phyloP scores from a whole-genome alignment of 768 basidiomycete species.

The Phlegmacium glaucopus region DNA sequence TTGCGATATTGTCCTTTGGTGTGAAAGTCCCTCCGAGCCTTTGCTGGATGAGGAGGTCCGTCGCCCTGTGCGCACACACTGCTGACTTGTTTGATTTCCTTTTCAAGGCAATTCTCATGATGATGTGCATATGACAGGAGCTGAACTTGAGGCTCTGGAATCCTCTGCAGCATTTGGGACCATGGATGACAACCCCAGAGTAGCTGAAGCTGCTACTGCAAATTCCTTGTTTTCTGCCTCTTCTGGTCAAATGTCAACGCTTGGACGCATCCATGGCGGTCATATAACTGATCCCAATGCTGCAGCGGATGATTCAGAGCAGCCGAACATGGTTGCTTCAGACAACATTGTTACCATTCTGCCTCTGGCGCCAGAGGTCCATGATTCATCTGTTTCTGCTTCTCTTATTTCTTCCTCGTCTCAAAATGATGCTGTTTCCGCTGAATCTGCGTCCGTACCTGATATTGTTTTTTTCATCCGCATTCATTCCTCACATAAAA shows the following conservation, averaged over 20 bases:
- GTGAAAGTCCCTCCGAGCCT: slow-evolving; percentile 43
- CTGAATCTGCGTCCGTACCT: slow-evolving; percentile 50
- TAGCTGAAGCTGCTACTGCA: slow-evolving; percentile 4
- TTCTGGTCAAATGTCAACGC: slow-evolving; percentile 8
- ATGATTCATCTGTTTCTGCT: slow-evolving; percentile 15
- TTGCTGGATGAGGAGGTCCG: slow-evolving; percentile 37
- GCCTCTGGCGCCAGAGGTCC: slow-evolving; percentile 1
- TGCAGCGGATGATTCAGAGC: slow-evolving; percentile 1
- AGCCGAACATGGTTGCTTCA: not conserved
- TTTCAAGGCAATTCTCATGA: slow-evolving; percentile 45
- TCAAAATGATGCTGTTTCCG: slow-evolving; percentile 27
- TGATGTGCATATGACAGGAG: slow-evolving; percentile 39
- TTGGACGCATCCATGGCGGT: slow-evolving; percentile 2
- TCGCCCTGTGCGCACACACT: slow-evolving; percentile 47
- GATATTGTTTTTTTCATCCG: slow-evolving; percentile 34
- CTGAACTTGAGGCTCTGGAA: slow-evolving; percentile 22
- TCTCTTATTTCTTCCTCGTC: slow-evolving; percentile 20
- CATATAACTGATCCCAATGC: not conserved
- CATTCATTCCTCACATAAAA: slow-evolving; percentile 34
- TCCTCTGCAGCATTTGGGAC: slow-evolving; percentile 11
- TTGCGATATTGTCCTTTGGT: slow-evolving; percentile 33
- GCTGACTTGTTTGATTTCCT: slow-evolving; percentile 53
- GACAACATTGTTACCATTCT: not conserved
- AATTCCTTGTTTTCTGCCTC: slow-evolving; percentile 8
- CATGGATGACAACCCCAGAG: slow-evolving; percentile 7